Base-by-base conservation (phyloP, 2,329 filamentous ascomycete genomes). In the Colletotrichum liriopes region DNA sequence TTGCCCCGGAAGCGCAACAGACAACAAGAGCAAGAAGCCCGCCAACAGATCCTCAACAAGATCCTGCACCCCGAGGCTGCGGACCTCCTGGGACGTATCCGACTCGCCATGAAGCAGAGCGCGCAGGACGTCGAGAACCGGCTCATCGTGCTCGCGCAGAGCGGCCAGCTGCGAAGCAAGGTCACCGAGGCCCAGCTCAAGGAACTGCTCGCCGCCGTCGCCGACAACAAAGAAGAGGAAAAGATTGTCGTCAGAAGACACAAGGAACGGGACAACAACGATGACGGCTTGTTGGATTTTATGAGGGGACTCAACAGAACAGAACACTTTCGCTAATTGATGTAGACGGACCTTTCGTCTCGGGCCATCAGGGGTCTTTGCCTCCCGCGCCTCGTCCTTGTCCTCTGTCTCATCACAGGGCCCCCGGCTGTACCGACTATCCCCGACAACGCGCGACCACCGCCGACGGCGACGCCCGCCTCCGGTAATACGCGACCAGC, bases 11-110 rank as follows among this genome's bases (percentile, higher is more conserved):
- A 26, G 23, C 23, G 23, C 23, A 26, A 67, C 76, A 88, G 83
- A 75, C 81, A 85, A 79, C 84, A 89, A 76, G 74, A 78, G 76
- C 88, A 90, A 75, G 93, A 96, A 81, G 92, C 93, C 49, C 93
- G 94, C 72, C 86, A 91, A 78, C 88, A 90, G 72, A 93, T 98
- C 77, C 92, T 99, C 74, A 90, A 89, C 77, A 96, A 98, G 84
- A 98, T 99, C 86, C 94, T 99, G 74, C 92, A 95, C 78, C 96
- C 96, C 76, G 94, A 96, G 79, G 96, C 96, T 23, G 93, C 94
- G 73, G 96, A 99, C 85, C 93, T 96, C 18, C 89, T 99, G 1
- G 94, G 94, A 69, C 94, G 96, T 76, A 98, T 99, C 84, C 93
- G 96, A 41, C 91, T 99, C 73, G 96, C 99, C 80, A 98, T 98